Evolutionary conservation across 2,329 filamentous ascomycete genomes (phyloP).

Genomic region (Tolypocladium pustulatum): DNA sequence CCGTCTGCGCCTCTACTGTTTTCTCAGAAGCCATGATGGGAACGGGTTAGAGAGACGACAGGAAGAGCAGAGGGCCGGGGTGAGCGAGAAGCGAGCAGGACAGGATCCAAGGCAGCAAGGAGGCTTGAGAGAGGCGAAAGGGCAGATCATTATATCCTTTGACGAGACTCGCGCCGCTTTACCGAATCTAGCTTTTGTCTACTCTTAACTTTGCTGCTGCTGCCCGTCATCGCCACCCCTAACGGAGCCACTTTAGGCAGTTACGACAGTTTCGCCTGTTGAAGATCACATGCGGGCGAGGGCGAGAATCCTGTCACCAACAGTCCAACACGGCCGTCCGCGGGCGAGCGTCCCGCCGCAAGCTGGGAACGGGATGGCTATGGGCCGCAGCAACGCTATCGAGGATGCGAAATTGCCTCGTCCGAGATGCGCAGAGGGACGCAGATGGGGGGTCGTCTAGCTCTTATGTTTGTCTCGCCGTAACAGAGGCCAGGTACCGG

Average conservation of each 20-base stretch:
- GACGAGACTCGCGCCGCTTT: not conserved
- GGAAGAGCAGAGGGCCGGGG: not conserved
- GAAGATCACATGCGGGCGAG: not conserved
- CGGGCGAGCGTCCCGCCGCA: not conserved
- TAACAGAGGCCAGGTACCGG: not conserved
- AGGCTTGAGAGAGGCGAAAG: not conserved
- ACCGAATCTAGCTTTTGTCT: not conserved
- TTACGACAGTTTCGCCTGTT: not conserved
- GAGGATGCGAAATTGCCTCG: conserved; percentile 2
- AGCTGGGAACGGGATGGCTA: not conserved
- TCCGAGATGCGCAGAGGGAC: not conserved
- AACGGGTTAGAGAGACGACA: not conserved
- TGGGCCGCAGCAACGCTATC: not conserved
- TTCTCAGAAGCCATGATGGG: conserved; percentile 7
- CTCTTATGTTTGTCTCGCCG: not conserved
- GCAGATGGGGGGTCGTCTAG: not conserved
- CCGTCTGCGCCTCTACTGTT: conserved; percentile 3
- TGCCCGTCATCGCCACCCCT: not conserved
- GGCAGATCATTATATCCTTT: not conserved
- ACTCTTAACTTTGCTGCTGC: not conserved
- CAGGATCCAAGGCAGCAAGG: not conserved
- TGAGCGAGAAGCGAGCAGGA: too few species aligned
- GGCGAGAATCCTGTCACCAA: not conserved
- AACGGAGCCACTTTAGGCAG: not conserved
- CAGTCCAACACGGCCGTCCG: not conserved